Percentiles rank a stretch among this genome's conserved stretches.
These are phyloP conservation scores for Pichia sp. DNA, from an alignment of 1,139 yeast genomes.

Conservation along the genomic window DNA sequence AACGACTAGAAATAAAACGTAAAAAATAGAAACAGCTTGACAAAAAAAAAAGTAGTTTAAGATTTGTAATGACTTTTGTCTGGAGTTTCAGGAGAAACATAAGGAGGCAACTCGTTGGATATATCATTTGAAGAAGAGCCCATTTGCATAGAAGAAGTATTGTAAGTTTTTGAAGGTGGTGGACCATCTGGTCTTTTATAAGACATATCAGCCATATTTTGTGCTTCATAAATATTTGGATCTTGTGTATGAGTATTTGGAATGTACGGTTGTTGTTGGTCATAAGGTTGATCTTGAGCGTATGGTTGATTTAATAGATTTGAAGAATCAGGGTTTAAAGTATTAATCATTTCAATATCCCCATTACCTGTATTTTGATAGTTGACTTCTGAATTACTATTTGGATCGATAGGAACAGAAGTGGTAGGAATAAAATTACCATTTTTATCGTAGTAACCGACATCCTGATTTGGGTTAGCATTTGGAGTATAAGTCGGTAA, in stretches of 20 bases:
- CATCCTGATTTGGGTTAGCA: conserved; percentile 58
- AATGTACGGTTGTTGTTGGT: neutral
- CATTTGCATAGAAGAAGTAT: neutral
- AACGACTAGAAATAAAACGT: neutral
- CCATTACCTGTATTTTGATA: too few species aligned
- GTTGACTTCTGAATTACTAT: too few species aligned
- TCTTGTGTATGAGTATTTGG: conserved; percentile 1
- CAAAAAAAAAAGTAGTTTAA: neutral
- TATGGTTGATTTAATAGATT: neutral
- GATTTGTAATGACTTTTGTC: conserved; percentile 6
- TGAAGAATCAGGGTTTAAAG: neutral
- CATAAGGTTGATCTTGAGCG: neutral
- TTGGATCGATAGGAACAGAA: neutral
- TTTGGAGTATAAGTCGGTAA: conserved; percentile 66
- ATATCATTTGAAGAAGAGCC: conserved; percentile 3
- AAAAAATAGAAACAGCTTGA: neutral
- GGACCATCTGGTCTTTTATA: conserved; percentile 13
- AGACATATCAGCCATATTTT: conserved; percentile 5
- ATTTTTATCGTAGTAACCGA: conserved; percentile 70
- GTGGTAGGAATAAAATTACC: conserved; percentile 47
- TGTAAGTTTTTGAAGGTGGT: conserved; percentile 13
- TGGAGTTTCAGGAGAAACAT: conserved; percentile 7
- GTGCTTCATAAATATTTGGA: conserved; percentile 3
- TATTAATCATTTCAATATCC: neutral
- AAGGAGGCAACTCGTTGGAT: conserved; percentile 6